A percentile compares a stretch with the other conserved stretches of the same genome.
Conservation (phyloP, 2,329 filamentous ascomycete genomes). For the Cytospora leucostoma region DNA sequence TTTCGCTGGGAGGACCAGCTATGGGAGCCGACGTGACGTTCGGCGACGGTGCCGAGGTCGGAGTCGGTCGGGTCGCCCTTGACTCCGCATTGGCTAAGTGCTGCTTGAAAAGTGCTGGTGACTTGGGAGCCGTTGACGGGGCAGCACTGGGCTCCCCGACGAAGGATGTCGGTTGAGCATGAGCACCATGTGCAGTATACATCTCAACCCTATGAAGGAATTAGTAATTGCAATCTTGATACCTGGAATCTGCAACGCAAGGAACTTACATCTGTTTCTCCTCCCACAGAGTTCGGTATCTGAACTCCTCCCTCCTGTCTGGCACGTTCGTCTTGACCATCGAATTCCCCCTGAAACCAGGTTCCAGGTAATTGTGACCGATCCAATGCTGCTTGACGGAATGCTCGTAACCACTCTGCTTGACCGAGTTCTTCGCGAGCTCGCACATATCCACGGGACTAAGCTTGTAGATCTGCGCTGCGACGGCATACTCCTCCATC, state of each 20-base stretch:
- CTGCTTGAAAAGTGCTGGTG: conserved; percentile 32
- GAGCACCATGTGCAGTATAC: conserved; percentile 43
- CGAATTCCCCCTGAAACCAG: conserved; percentile 81
- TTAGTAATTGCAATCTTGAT: conserved; percentile 12
- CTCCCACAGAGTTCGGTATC: conserved; percentile 81
- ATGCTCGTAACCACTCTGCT: conserved; percentile 91
- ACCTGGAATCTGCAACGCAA: background rate
- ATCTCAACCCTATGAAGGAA: conserved; percentile 42
- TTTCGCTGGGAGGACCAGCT: background rate
- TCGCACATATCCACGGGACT: conserved; percentile 98
- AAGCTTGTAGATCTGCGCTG: conserved; percentile 97
- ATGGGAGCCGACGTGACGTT: conserved; percentile 10
- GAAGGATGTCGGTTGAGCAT: conserved; percentile 8
- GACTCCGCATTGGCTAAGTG: conserved; percentile 21
- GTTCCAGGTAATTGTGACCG: conserved; percentile 73
- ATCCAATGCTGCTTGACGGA: conserved; percentile 91
- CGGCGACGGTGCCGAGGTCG: conserved; percentile 20
- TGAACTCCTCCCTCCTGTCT: conserved; percentile 85
- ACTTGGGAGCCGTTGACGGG: conserved; percentile 26
- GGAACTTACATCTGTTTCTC: conserved; percentile 78
- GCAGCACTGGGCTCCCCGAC: conserved; percentile 9
- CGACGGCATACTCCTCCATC: conserved; percentile 97
- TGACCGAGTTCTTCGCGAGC: conserved; percentile 91
- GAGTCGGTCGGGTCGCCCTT: conserved; percentile 14
- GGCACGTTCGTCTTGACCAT: conserved; percentile 97